A percentile compares a stretch with the other conserved stretches of the same genome.
phyloP scores from a whole-genome alignment of 805 yeast species.

The Candida coquimbonensis region DNA sequence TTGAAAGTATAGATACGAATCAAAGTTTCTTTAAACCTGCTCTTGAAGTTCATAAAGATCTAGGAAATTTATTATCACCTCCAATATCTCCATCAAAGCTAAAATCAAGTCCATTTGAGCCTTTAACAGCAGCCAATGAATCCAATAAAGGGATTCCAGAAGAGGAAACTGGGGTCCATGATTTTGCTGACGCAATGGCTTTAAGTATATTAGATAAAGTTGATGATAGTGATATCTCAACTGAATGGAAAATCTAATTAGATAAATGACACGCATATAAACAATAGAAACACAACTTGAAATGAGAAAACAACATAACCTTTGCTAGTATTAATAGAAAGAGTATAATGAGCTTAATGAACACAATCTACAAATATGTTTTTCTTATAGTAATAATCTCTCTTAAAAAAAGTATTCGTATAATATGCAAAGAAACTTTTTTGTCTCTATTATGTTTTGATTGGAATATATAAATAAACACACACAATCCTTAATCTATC shows the following conservation, averaged over 20 bases:
- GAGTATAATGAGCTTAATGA: too few relatives aligned
- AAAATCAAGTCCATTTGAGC: slow-evolving; percentile 9
- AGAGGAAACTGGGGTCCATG: slow-evolving; percentile 6
- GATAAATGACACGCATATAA: neutral
- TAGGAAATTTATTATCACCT: slow-evolving; percentile 7
- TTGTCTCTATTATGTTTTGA: too few relatives aligned
- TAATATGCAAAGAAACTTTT: neutral
- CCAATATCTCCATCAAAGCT: slow-evolving; percentile 10
- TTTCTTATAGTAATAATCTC: too few relatives aligned
- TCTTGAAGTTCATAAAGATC: slow-evolving; percentile 1
- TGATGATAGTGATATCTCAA: slow-evolving; percentile 9
- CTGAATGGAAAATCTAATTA: slow-evolving; percentile 20
- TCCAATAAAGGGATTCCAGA: neutral
- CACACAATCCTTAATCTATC: slow-evolving; percentile 1
- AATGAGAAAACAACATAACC: neutral
- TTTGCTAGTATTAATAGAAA: too few relatives aligned
- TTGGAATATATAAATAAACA: neutral
- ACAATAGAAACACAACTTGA: slow-evolving; percentile 1
- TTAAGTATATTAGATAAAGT: slow-evolving; percentile 22
- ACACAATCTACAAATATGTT: too few relatives aligned
- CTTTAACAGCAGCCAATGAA: slow-evolving; percentile 3
- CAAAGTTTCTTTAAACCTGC: neutral
- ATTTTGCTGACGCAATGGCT: slow-evolving; percentile 24
- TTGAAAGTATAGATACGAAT: neutral
- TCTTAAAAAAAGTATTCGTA: slow-evolving; percentile 1